Base-by-base conservation (phyloP, 805 yeast species). In the Groenewaldozyma tartarivorans region DNA sequence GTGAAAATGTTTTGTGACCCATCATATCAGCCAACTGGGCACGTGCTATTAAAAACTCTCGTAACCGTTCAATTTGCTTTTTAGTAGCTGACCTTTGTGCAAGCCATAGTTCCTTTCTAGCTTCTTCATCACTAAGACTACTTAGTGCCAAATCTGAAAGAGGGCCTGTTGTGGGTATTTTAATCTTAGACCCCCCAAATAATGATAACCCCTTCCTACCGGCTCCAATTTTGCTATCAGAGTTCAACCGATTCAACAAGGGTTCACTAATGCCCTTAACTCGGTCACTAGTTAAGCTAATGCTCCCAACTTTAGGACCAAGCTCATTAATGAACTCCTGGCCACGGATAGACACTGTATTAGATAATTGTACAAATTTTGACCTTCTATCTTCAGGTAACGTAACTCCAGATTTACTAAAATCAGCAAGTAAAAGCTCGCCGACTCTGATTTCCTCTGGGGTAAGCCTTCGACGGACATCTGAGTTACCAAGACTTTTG, bases 361-460 rank as follows among this genome's bases (percentile, higher is more conserved):
- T 92, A 1, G 95, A 83, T 31, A 86, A 61, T 17, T 74, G 71
- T 24, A 92, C 85, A 57, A 90, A 92, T 46, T 75, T 71, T 11
- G 73, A 68, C 44, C 90, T 68, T 1, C 81, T 72, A 19, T 67
- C 62, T 0, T 77, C 73, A 18, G 69, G 74, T 79, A 87, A 78
- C 53, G 79, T 80, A 24, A 88, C 82, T 0, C 97, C 98, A 0
- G 95, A 84, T 49, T 86, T 79, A 50, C 83, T 82, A 55, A 92
- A 92, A 60, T 92, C 98, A 34, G 81, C 76, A 47, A 81, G 66
- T 20, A 92, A 66, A 36, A 88, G 73, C 39, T 75, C 71, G 0
- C 95, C 98, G 2, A 88, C 97, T 39, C 79, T 74, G 11, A 75
- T 56, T 53, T 92, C 96, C 60, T 92, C 98, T 1, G 63, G 59